Conservation (phyloP, 2,329 filamentous ascomycete species). For the Coniella vitis region DNA sequence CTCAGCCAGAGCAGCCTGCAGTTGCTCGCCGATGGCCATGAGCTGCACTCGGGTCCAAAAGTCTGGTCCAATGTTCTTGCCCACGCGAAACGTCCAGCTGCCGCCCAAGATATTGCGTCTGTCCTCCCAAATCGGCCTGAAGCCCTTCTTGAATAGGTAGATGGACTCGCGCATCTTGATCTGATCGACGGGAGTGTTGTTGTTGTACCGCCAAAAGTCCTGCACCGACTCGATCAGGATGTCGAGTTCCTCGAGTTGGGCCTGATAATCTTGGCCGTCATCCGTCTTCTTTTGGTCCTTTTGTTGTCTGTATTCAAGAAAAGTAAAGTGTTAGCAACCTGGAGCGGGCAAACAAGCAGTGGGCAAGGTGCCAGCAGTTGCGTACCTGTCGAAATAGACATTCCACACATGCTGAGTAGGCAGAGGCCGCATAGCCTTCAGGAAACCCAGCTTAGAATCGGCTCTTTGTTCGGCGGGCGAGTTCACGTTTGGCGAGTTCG, state of each 20-base stretch:
- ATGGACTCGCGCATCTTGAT: slow-evolving; percentile 72
- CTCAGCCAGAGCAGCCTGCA: slow-evolving; percentile 66
- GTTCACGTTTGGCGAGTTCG: slow-evolving; percentile 52
- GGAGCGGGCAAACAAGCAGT: not conserved
- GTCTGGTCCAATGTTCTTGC: slow-evolving; percentile 64
- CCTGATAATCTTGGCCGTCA: slow-evolving; percentile 40
- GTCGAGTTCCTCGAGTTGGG: slow-evolving; percentile 55
- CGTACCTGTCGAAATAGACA: slow-evolving; percentile 59
- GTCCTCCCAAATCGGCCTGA: slow-evolving; percentile 77
- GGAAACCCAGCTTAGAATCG: slow-evolving; percentile 76
- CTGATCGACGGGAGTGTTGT: slow-evolving; percentile 70
- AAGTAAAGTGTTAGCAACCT: not conserved
- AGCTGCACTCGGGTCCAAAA: slow-evolving; percentile 79
- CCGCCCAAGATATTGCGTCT: slow-evolving; percentile 79
- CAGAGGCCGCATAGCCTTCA: slow-evolving; percentile 64
- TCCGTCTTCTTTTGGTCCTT: slow-evolving; percentile 36
- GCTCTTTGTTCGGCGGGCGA: slow-evolving; percentile 69
- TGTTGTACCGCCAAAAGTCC: slow-evolving; percentile 79
- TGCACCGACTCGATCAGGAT: slow-evolving; percentile 69
- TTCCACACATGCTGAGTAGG: slow-evolving; percentile 77
- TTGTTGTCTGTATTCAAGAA: slow-evolving; percentile 27
- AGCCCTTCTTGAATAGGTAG: slow-evolving; percentile 73
- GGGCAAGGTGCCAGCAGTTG: not conserved
- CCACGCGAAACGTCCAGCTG: slow-evolving; percentile 86
- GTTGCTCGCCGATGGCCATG: slow-evolving; percentile 74